A percentile compares a stretch with the other conserved stretches of the same genome.
Conservation (phyloP, 208 protist species). For the Leishmania braziliensis region DNA sequence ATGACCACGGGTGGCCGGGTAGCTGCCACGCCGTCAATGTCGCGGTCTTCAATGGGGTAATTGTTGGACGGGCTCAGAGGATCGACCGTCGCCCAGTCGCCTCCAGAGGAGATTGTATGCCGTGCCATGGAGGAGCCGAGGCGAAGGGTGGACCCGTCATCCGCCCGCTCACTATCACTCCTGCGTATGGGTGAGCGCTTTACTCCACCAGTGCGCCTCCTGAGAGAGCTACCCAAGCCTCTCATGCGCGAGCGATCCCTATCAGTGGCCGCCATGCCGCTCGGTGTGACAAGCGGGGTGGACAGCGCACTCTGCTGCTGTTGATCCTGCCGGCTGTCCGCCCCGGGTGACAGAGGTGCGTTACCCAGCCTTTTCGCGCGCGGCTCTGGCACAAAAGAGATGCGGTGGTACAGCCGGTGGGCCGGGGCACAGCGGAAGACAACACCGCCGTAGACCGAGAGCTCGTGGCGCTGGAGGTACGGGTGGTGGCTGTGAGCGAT, state of each 20-base stretch:
- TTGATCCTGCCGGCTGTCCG: neutral
- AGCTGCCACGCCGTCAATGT: conserved; percentile 26
- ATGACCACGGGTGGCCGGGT: conserved; percentile 51
- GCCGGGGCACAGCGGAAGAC: conserved; percentile 54
- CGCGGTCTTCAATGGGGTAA: conserved; percentile 41
- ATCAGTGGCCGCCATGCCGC: neutral
- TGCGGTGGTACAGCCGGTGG: conserved; percentile 49
- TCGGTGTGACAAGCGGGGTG: neutral
- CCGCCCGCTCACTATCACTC: neutral
- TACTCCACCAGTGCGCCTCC: neutral
- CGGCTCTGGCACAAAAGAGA: conserved; percentile 32
- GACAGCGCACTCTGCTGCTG: neutral
- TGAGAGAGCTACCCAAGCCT: neutral
- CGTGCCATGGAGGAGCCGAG: conserved; percentile 6
- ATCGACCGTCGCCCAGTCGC: conserved; percentile 3
- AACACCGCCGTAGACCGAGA: conserved; percentile 50
- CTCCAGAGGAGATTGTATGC: neutral
- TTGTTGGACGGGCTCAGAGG: conserved; percentile 39
- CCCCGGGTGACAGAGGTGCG: conserved; percentile 2
- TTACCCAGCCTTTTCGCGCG: conserved; percentile 19
- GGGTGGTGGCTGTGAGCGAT: conserved; percentile 40
- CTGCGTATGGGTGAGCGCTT: neutral
- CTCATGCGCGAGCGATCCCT: neutral
- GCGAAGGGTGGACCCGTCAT: conserved; percentile 4
- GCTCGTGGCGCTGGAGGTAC: conserved; percentile 44